Percentiles rank a stretch among this genome's conserved stretches.
phyloP scores from a whole-genome alignment of 352 stramenopile species.

The Pythium sukuiense region DNA sequence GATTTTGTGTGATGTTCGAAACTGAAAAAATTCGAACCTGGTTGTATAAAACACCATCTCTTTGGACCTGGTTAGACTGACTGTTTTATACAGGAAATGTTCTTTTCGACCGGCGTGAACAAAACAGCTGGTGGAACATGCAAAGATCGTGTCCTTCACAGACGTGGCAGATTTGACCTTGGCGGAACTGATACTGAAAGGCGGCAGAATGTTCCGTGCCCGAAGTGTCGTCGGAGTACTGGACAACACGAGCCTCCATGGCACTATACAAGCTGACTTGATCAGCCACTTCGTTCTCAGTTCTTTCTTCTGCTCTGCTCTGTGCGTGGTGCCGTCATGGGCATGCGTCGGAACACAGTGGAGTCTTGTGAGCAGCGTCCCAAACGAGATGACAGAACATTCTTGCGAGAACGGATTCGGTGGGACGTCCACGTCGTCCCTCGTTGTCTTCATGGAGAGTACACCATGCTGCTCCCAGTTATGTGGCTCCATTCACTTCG shows the following conservation, averaged over 20 bases:
- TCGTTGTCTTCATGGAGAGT: background rate
- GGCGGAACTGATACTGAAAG: background rate
- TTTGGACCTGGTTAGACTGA: background rate
- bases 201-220: background rate
- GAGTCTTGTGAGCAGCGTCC: conserved; percentile 33
- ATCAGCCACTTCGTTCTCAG: conserved; percentile 33
- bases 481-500: background rate
- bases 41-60: background rate
- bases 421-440: background rate
- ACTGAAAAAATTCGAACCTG: background rate
- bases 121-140: background rate
- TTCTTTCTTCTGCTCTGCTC: no score
- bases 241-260: background rate
- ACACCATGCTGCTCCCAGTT: background rate
- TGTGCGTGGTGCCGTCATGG: no score
- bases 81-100: background rate
- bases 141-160: background rate
- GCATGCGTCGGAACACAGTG: no score
- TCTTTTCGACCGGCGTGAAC: background rate
- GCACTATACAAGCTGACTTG: conserved; percentile 22
- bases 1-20: background rate
- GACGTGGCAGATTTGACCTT: background rate
- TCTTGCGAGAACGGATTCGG: background rate
- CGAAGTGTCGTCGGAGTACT: background rate
- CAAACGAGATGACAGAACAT: conserved; percentile 53